Conservation (phyloP, 2,329 filamentous ascomycete genomes). For the Trichoderma oligosporum region DNA sequence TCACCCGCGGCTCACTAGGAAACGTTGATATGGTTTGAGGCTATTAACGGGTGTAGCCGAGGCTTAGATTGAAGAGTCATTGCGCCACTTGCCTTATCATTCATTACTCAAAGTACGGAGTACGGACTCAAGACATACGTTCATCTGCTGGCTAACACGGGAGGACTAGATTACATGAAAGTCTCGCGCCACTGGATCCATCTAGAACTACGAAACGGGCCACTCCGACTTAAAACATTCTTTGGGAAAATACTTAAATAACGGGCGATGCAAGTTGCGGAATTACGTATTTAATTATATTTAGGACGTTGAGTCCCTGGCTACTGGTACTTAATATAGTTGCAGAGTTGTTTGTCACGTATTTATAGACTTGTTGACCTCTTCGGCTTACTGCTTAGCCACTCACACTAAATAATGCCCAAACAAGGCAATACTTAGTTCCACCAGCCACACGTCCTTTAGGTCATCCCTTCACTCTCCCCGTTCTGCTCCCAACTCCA, state of each 20-base stretch:
- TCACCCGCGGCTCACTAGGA: no score
- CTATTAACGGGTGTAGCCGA: no score
- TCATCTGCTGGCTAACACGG: background rate
- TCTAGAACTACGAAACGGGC: background rate
- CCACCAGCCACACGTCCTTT: conserved; percentile 15
- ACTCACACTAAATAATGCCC: background rate
- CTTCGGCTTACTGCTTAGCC: background rate
- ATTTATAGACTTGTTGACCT: background rate
- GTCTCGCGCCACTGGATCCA: background rate
- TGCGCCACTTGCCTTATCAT: background rate
- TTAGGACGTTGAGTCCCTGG: background rate
- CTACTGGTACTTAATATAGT: background rate
- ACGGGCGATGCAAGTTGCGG: no score
- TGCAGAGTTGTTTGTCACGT: background rate
- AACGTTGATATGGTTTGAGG: no score
- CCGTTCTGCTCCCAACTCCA: background rate
- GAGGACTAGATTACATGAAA: background rate
- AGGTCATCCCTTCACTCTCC: background rate
- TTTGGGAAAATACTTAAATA: no score
- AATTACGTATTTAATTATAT: no score
- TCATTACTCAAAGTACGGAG: no score
- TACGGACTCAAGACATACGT: background rate
- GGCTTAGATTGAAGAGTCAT: no score
- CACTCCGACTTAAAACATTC: no score
- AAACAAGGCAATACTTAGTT: background rate